These are phyloP conservation scores for Murraya paniculata DNA, from an alignment of 345 rosid genomes.

Conservation along the genomic window DNA sequence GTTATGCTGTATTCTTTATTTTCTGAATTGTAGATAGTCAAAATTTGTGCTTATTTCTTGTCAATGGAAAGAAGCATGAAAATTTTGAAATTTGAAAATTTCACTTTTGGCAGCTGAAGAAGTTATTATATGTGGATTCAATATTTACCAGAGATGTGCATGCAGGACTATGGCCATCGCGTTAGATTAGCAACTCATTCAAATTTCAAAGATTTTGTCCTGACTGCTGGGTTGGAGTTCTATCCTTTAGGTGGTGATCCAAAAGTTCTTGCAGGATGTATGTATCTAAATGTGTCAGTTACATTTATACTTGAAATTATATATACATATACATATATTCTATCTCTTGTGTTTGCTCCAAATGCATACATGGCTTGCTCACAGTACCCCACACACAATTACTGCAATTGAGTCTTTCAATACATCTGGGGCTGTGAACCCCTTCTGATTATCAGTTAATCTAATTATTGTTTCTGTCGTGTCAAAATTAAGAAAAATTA, in stretches of 20 bases:
- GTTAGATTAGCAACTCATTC: conserved; percentile 99
- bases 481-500: not conserved
- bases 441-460: not conserved
- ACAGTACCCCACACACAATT: not conserved
- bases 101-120: not conserved
- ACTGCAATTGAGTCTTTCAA: not conserved
- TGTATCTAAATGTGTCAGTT: conserved; percentile 37
- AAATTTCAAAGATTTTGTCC: conserved; percentile 95
- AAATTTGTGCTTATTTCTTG: conserved; percentile 5
- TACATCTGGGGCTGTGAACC: not conserved
- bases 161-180: conserved; percentile 99
- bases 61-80: not conserved
- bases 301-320: not conserved
- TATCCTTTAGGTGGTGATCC: conserved; percentile 98
- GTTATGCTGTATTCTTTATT: not conserved
- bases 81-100: not conserved
- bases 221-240: conserved; percentile 97
- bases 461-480: not conserved
- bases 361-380: not conserved
- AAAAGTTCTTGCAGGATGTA: conserved; percentile 94
- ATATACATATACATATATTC: not conserved
- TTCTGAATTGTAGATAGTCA: not conserved
- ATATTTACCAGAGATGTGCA: conserved; percentile 10
- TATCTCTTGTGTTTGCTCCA: not conserved
- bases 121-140: not conserved